These are phyloP conservation scores for Clausena lansium DNA, from an alignment of 345 rosid species.

Conservation along the genomic window DNA sequence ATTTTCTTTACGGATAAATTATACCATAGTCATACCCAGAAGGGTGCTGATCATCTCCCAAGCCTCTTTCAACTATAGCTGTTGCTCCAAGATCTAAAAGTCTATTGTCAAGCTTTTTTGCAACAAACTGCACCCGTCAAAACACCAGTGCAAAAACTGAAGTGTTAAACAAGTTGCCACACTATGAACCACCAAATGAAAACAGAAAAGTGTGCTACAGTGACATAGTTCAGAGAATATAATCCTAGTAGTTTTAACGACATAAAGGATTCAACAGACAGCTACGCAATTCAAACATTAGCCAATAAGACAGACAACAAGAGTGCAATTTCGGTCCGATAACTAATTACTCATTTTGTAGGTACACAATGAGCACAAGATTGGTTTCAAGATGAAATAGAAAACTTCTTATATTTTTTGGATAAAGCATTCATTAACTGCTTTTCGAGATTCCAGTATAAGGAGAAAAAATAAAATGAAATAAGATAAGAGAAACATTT, in stretches of 20 bases:
- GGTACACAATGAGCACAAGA: neutral
- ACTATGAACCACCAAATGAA: neutral
- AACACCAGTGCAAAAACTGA: neutral
- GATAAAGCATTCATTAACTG: neutral
- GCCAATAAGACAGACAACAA: neutral
- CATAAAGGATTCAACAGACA: neutral
- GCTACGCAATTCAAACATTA: neutral
- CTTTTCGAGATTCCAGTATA: neutral
- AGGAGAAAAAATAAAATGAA: too few relatives aligned
- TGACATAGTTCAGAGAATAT: neutral
- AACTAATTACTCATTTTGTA: neutral
- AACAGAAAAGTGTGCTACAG: neutral
- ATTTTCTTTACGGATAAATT: neutral
- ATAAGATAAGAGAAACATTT: neutral
- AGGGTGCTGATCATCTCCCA: constrained; percentile 97
- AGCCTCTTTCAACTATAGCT: constrained; percentile 68
- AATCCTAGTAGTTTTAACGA: neutral
- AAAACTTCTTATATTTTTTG: neutral
- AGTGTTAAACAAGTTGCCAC: neutral
- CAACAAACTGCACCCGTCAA: constrained; percentile 75
- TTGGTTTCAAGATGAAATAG: neutral
- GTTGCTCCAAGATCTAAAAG: constrained; percentile 80
- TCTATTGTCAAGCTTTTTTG: constrained; percentile 92
- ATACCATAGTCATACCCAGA: constrained; percentile 71
- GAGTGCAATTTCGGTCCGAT: neutral